A percentile compares a stretch with the other conserved stretches of the same genome.
Conservation (phyloP, 371 early-diverging fungal genomes). For the Polyrhizophydium stewartii region DNA sequence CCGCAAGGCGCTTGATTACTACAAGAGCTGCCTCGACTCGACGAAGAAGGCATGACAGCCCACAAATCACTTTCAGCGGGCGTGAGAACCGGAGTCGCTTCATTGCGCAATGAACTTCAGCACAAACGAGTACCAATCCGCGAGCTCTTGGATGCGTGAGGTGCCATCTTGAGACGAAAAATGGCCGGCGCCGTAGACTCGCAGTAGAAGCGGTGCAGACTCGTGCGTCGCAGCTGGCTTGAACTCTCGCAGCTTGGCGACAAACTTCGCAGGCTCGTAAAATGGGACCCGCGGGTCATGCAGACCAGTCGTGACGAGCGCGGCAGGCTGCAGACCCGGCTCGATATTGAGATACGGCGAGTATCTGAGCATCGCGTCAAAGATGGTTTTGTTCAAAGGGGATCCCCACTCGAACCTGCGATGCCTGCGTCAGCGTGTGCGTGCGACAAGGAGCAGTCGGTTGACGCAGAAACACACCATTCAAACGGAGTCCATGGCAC, state of each 20-base stretch:
- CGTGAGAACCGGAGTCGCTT: background rate
- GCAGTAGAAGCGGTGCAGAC: conserved; percentile 26
- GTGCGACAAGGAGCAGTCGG: background rate
- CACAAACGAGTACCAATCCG: conserved; percentile 29
- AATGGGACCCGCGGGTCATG: conserved; percentile 46
- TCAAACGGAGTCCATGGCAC: conserved; percentile 58
- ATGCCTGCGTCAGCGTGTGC: no score
- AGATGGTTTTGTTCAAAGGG: conserved; percentile 35
- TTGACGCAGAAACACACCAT: conserved; percentile 18
- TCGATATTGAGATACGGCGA: conserved; percentile 48
- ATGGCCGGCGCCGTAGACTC: conserved; percentile 38
- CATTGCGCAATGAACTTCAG: background rate
- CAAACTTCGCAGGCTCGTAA: conserved; percentile 51
- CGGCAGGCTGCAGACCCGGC: conserved; percentile 23
- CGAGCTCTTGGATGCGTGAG: conserved; percentile 2
- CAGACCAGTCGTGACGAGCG: conserved; percentile 42
- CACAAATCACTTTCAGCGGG: no score
- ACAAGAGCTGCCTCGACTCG: conserved; percentile 28
- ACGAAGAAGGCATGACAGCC: background rate
- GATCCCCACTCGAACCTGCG: conserved; percentile 48
- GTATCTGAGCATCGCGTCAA: conserved; percentile 41
- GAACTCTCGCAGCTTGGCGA: conserved; percentile 42
- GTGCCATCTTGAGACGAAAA: conserved; percentile 5
- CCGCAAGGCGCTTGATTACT: conserved; percentile 36
- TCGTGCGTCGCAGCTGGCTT: conserved; percentile 13